Percentiles rank a stretch among this genome's conserved stretches.
These are phyloP conservation scores for Rhinocladiella mackenziei DNA, from an alignment of 2,329 filamentous ascomycete species.

Conservation along the genomic window DNA sequence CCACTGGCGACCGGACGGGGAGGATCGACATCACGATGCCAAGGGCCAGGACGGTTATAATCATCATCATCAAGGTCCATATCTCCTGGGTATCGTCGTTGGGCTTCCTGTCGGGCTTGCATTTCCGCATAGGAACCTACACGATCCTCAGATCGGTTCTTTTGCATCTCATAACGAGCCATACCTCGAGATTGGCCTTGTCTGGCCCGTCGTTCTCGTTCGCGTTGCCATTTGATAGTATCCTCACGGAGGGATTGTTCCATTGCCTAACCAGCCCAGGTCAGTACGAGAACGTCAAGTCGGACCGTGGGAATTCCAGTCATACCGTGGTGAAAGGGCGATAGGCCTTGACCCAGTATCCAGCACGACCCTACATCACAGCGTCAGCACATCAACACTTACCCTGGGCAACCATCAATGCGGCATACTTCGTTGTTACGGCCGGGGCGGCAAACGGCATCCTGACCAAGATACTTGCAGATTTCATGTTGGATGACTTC, in stretches of 20 bases:
- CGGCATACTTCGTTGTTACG: conserved; percentile 65
- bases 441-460: conserved; percentile 68
- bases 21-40: conserved; percentile 22
- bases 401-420: conserved; percentile 25
- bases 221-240: conserved; percentile 48
- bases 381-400: conserved; percentile 19
- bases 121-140: conserved; percentile 27
- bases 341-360: conserved; percentile 76
- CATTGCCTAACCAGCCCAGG: conserved; percentile 45
- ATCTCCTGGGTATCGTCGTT: conserved; percentile 20
- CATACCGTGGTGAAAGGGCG: conserved; percentile 73
- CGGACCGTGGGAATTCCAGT: conserved; percentile 8
- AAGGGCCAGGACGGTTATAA: conserved; percentile 12
- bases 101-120: conserved; percentile 20
- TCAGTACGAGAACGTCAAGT: conserved; percentile 6
- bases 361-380: conserved; percentile 58
- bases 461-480: conserved; percentile 77
- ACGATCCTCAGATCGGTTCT: conserved; percentile 23
- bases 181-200: conserved; percentile 23
- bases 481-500: conserved; percentile 83
- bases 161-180: conserved; percentile 14
- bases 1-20: conserved; percentile 15
- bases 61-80: conserved; percentile 28
- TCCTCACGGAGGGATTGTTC: conserved; percentile 46
- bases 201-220: conserved; percentile 22